Conservation (phyloP, 345 rosid species). For the Cardamine occulta region DNA sequence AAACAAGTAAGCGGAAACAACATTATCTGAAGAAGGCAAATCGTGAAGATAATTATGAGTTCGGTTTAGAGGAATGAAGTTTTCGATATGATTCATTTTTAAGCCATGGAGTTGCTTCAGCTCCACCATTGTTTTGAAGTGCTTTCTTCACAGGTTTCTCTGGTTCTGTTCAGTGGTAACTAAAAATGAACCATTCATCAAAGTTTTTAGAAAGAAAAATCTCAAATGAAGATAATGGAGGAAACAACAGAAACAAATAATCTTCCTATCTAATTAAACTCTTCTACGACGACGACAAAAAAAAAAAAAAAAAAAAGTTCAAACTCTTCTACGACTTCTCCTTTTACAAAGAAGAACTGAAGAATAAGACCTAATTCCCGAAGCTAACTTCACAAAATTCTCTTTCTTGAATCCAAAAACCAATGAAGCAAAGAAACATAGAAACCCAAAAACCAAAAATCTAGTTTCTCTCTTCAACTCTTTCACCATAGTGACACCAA, state of each 20-base stretch:
- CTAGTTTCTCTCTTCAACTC: constrained; percentile 31
- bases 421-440: constrained; percentile 31
- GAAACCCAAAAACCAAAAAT: constrained; percentile 21
- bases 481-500: constrained; percentile 25
- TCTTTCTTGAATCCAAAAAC: constrained; percentile 33
- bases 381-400: background rate
- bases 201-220: background rate
- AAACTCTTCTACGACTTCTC: constrained; percentile 31
- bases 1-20: background rate
- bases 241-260: background rate
- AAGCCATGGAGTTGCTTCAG: constrained; percentile 19
- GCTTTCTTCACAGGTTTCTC: constrained; percentile 11
- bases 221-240: constrained; percentile 5
- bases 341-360: constrained; percentile 1
- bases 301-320: too few species aligned
- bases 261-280: background rate
- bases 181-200: background rate
- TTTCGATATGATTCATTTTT: background rate
- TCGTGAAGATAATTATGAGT: background rate
- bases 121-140: constrained; percentile 15
- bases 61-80: constrained; percentile 23
- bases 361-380: constrained; percentile 9
- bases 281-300: constrained; percentile 36
- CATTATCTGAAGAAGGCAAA: background rate
- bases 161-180: background rate